A percentile compares a stretch with the other conserved stretches of the same genome.
phyloP scores from a whole-genome alignment of 208 protist genomes.

The Trypanosoma congolense region DNA sequence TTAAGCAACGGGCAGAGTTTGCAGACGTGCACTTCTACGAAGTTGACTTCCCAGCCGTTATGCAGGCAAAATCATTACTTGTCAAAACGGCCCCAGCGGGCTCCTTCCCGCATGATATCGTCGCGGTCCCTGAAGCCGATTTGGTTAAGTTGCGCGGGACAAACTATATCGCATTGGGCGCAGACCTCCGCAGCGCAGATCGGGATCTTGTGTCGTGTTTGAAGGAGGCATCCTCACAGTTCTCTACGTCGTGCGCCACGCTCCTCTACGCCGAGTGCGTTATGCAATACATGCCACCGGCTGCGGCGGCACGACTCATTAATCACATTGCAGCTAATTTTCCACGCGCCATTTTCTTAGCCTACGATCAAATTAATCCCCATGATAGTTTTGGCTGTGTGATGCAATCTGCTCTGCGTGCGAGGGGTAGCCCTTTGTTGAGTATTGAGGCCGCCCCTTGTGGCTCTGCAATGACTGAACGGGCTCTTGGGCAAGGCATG shows the following conservation, averaged over 20 bases:
- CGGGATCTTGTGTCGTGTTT: constrained; percentile 31
- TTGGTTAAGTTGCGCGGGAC: constrained; percentile 22
- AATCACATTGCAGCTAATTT: constrained; percentile 44
- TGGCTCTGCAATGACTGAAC: constrained; percentile 39
- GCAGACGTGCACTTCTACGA: constrained; percentile 63
- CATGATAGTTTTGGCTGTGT: constrained; percentile 79
- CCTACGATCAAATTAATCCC: constrained; percentile 82
- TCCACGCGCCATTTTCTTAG: constrained; percentile 51
- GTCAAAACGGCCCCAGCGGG: constrained; percentile 49
- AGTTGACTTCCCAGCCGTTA: constrained; percentile 79
- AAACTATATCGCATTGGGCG: constrained; percentile 59
- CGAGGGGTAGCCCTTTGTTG: constrained; percentile 71
- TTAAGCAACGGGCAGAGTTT: constrained; percentile 8
- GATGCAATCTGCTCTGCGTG: constrained; percentile 60
- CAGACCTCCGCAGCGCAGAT: constrained; percentile 59
- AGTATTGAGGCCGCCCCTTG: constrained; percentile 44
- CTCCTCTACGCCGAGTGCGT: constrained; percentile 90
- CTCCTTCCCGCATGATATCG: constrained; percentile 42
- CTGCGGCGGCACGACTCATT: constrained; percentile 47
- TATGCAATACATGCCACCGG: constrained; percentile 86
- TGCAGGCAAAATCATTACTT: constrained; percentile 63
- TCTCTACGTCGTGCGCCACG: constrained; percentile 43
- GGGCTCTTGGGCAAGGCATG: constrained; percentile 58
- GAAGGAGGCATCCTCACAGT: constrained; percentile 20
- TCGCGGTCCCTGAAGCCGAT: constrained; percentile 14